Conservation (phyloP, 169 alveolate species). For the Cryptosporidium meleagridis region DNA sequence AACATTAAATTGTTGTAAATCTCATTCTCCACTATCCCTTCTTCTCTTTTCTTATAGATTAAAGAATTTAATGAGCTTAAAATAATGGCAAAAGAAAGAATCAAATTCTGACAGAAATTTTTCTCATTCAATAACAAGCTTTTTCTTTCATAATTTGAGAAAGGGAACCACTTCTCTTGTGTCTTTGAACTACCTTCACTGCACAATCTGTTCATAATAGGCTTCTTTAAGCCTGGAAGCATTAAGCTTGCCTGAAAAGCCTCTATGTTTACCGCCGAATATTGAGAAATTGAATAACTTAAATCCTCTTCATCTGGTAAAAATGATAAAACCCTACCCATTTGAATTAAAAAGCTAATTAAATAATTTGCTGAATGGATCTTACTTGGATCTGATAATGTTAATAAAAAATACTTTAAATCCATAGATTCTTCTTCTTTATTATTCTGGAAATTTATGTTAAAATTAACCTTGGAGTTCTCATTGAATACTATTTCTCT, state of each 20-base stretch:
- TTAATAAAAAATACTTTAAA: not conserved
- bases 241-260: slow-evolving; percentile 21
- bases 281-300: not conserved
- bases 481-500: slow-evolving; percentile 17
- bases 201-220: not conserved
- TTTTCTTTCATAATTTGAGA: not conserved
- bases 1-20: not conserved
- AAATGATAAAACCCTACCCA: slow-evolving; percentile 31
- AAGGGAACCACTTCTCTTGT: not conserved
- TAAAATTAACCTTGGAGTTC: not conserved
- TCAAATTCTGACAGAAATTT: not conserved
- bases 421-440: not conserved
- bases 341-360: slow-evolving; percentile 28
- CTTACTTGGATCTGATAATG: not conserved
- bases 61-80: slow-evolving; percentile 28
- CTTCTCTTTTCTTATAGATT: not conserved
- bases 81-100: slow-evolving; percentile 22
- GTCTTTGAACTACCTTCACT: not conserved
- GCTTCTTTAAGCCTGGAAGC: slow-evolving; percentile 22
- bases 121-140: not conserved
- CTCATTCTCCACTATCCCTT: not conserved
- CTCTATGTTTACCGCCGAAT: slow-evolving; percentile 30
- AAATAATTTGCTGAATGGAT: slow-evolving; percentile 7
- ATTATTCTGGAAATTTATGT: not conserved
- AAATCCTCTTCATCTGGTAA: not conserved